Base-by-base conservation (phyloP, 495 filamentous ascomycete genomes). In the Astrothelium macrocarpum region DNA sequence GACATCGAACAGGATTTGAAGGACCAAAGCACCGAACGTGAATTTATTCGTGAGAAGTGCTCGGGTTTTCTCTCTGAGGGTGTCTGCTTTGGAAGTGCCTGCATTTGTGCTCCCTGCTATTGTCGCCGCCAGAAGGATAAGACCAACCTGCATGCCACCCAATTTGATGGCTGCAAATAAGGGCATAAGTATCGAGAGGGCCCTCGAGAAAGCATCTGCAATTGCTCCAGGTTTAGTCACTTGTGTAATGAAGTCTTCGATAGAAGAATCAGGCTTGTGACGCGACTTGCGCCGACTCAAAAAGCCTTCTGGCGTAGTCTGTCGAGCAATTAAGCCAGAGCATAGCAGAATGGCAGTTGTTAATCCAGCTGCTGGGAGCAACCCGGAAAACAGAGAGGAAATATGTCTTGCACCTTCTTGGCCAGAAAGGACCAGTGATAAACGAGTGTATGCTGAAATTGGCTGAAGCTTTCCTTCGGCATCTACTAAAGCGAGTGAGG, bases 161-260 rank as follows among this genome's bases (percentile, higher is more conserved):
- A 86, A 70, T 39, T 84, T 79, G 67, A 84, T 71, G 0, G 80
- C 68, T 25, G 83, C 82, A 65, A 83, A 85, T 63, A 84, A 80
- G 0, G 84, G 84, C 25, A 86, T 66, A 56, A 56, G 49, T 26
- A 56, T 25, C 7, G 49, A 56, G 23, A 29, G 16, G 2, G 29
- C 29, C 25, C 49, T n/a, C 2, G 25, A 56, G 12, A 56, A 29
- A 28, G 29, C 20, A 20, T 26, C 25, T 2, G 23, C 49, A 26
- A 56, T 9, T 9, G 49, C 2, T 16, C 23, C 49, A 20, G 49
- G 49, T 11, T 56, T 56, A 25, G 23, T 56, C 0, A 56, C 7
- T 0, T 28, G n/a, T 26, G 49, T 1, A 16, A 56, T 26, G 29
- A 29, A 5, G 9, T 56, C 49, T 29, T 29, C 49, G 29, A 56